A percentile compares a stretch with the other conserved stretches of the same genome.
Evolutionary conservation across 306 rosid species (phyloP).

Genomic region (Urtica urens): DNA sequence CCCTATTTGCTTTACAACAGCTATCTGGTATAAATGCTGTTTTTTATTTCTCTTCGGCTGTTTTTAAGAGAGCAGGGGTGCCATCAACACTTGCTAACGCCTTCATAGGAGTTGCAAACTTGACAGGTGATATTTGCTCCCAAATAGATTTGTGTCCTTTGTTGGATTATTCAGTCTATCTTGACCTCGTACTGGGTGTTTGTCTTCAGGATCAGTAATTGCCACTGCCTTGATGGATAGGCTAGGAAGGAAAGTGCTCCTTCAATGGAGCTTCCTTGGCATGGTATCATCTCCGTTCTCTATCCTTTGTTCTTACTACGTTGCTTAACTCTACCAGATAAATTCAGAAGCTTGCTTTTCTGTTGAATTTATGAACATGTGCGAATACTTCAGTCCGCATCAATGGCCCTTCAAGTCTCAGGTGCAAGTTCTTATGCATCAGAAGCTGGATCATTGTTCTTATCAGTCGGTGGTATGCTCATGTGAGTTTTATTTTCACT

Average conservation of each 20-base stretch:
- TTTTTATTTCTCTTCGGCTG: slow-evolving; percentile 95
- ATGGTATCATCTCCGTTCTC: slow-evolving; percentile 47
- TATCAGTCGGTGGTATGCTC: slow-evolving; percentile 90
- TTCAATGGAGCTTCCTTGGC: slow-evolving; percentile 87
- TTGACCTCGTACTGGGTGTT: slow-evolving; percentile 13
- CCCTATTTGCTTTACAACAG: slow-evolving; percentile 99
- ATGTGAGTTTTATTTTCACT: slow-evolving; percentile 46
- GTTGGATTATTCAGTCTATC: slow-evolving; percentile 7
- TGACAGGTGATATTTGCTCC: slow-evolving; percentile 46
- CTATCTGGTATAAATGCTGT: slow-evolving; percentile 98
- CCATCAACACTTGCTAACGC: slow-evolving; percentile 77
- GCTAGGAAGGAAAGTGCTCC: slow-evolving; percentile 83
- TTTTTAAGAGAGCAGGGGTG: slow-evolving; percentile 86
- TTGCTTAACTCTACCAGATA: too few species aligned
- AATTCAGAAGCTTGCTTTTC: too few species aligned
- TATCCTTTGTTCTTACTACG: too few species aligned
- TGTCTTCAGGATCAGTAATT: slow-evolving; percentile 58
- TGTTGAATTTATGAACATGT: too few species aligned
- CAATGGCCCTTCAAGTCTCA: slow-evolving; percentile 66
- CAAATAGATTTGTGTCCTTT: slow-evolving; percentile 9
- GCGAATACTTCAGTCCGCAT: slow-evolving; percentile 34
- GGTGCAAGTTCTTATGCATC: slow-evolving; percentile 55
- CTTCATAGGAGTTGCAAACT: slow-evolving; percentile 71
- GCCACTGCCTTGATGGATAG: slow-evolving; percentile 89
- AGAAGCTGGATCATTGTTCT: slow-evolving; percentile 39